phyloP scores from a whole-genome alignment of 768 basidiomycete genomes.

The Ramaria rubella region DNA sequence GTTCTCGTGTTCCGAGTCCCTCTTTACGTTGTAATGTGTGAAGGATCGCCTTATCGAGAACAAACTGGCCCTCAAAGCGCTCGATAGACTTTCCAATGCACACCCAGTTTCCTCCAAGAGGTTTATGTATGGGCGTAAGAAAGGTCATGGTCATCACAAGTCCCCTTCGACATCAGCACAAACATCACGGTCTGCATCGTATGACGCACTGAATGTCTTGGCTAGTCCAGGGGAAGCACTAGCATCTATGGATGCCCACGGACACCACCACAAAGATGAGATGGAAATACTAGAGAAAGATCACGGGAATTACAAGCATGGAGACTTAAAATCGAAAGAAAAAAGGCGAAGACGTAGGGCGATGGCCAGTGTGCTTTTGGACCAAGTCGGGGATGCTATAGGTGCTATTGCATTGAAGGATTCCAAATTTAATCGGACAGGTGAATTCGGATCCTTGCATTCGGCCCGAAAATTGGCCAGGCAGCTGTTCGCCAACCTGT shows the following conservation, averaged over 20 bases:
- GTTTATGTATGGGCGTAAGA: background rate
- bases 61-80: conserved; percentile 56
- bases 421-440: conserved; percentile 50
- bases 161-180: background rate
- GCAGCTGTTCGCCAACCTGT: conserved; percentile 60
- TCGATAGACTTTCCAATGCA: conserved; percentile 67
- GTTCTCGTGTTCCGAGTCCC: background rate
- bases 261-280: background rate
- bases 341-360: conserved; percentile 41
- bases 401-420: conserved; percentile 66
- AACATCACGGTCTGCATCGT: background rate
- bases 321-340: conserved; percentile 19
- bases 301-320: background rate
- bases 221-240: background rate
- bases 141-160: conserved; percentile 1
- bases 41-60: conserved; percentile 64
- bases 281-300: conserved; percentile 1
- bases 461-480: conserved; percentile 63
- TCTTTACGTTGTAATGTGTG: background rate
- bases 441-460: conserved; percentile 46
- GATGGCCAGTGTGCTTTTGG: conserved; percentile 62
- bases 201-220: conserved; percentile 3
- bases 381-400: conserved; percentile 62
- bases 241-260: background rate
- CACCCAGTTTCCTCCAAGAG: conserved; percentile 38